Evolutionary conservation across 176 grass and related monocot species (phyloP).

Genomic region (Panicum miliaceum): DNA sequence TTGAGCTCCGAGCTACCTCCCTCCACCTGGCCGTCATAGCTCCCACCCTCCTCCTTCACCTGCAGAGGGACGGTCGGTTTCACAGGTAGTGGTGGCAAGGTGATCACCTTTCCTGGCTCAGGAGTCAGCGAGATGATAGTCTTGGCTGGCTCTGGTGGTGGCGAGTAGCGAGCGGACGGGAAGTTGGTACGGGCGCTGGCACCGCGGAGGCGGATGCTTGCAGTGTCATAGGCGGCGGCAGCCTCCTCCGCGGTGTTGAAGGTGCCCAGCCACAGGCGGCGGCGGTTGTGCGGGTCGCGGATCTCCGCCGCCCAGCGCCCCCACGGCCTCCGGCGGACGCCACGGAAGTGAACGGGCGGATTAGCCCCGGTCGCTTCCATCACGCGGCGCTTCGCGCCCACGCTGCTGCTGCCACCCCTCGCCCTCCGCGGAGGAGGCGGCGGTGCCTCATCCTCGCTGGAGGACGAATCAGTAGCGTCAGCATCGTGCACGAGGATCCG

Average conservation of each 20-base stretch:
- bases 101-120: conserved; percentile 25
- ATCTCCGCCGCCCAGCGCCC: conserved; percentile 86
- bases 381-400: conserved; percentile 38
- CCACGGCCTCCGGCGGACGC: conserved; percentile 80
- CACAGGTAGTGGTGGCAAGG: conserved; percentile 22
- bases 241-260: conserved; percentile 93
- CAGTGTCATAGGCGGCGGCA: conserved; percentile 69
- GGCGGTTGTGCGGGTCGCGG: conserved; percentile 62
- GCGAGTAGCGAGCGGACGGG: background rate
- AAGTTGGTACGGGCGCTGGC: conserved; percentile 71
- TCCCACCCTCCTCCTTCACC: conserved; percentile 29
- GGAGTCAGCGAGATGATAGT: conserved; percentile 23
- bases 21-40: background rate
- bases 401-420: background rate
- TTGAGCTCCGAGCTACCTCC: background rate
- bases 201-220: conserved; percentile 63
- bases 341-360: conserved; percentile 52
- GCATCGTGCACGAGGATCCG: conserved; percentile 73
- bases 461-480: conserved; percentile 90
- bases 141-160: conserved; percentile 5
- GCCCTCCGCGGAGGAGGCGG: background rate
- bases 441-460: conserved; percentile 70
- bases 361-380: conserved; percentile 28
- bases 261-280: conserved; percentile 95
- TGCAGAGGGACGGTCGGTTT: conserved; percentile 33